Percentiles rank a stretch among this genome's conserved stretches.
Evolutionary conservation across 2,329 filamentous ascomycete species (phyloP).

Genomic region (Sarocladium strictum): DNA sequence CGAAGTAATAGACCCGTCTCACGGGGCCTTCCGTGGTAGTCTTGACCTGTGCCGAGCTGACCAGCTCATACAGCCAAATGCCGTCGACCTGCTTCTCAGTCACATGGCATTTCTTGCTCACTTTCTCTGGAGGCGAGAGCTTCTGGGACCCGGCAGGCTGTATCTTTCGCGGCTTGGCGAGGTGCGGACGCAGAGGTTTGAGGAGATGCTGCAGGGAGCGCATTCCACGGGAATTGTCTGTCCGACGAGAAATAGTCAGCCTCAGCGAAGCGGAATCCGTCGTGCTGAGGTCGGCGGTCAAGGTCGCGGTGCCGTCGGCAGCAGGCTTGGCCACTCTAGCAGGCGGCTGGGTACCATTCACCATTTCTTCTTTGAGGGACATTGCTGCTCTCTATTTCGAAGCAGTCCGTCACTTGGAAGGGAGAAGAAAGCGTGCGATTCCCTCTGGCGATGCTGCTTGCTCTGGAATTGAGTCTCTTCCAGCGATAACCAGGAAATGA

Average conservation of each 20-base stretch:
- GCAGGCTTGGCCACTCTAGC: not conserved
- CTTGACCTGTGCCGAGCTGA: constrained; percentile 13
- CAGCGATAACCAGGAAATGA: not conserved
- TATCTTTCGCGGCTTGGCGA: not conserved
- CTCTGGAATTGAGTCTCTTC: too few relatives aligned
- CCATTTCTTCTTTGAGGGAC: not conserved
- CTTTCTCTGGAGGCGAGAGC: constrained; percentile 3
- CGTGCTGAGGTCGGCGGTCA: not conserved
- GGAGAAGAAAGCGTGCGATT: not conserved
- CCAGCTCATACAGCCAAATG: constrained; percentile 22
- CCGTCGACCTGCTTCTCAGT: constrained; percentile 15
- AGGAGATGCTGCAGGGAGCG: constrained; percentile 9
- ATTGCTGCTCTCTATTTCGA: not conserved
- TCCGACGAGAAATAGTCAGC: constrained; percentile 6
- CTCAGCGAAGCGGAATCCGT: not conserved
- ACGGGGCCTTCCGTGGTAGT: not conserved
- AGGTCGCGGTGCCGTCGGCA: constrained; percentile 3
- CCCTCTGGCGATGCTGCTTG: too few relatives aligned
- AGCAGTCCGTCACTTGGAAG: not conserved
- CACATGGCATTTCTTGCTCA: not conserved
- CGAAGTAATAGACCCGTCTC: constrained; percentile 43
- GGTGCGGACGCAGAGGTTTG: constrained; percentile 9
- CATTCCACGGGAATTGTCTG: constrained; percentile 8
- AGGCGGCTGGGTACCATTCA: not conserved
- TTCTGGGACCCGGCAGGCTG: not conserved